These are phyloP conservation scores for Keithomyces neogunnii DNA, from an alignment of 2,329 filamentous ascomycete species.

Conservation along the genomic window DNA sequence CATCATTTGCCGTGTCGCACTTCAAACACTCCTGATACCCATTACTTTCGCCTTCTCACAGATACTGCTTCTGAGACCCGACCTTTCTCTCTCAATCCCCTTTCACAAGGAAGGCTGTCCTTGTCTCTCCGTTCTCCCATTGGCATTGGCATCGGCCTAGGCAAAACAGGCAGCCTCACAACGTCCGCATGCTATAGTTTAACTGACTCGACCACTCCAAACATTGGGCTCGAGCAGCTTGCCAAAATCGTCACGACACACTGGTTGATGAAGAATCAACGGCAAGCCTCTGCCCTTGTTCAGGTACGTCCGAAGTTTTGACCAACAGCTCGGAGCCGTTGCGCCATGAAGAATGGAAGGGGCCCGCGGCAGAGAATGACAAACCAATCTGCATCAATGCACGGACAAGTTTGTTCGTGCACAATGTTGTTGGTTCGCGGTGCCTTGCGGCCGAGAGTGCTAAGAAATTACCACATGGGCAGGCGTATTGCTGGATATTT, in stretches of 20 bases:
- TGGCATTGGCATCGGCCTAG: too few relatives aligned
- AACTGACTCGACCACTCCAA: too few relatives aligned
- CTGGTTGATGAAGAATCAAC: not conserved
- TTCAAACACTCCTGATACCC: not conserved
- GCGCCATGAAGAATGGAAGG: not conserved
- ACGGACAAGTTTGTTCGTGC: not conserved
- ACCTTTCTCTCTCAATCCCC: not conserved
- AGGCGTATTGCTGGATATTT: not conserved
- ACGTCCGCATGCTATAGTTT: too few relatives aligned
- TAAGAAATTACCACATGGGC: not conserved
- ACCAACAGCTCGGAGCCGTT: not conserved
- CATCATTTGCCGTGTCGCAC: slow-evolving; percentile 4
- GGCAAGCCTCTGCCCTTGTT: not conserved
- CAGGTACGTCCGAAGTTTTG: not conserved
- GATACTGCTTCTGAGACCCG: not conserved
- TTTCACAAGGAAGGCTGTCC: not conserved
- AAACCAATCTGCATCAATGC: not conserved
- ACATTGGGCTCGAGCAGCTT: too few relatives aligned
- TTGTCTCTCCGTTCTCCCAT: too few relatives aligned
- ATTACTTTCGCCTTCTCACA: not conserved
- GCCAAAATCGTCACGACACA: too few relatives aligned
- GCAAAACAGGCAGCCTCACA: too few relatives aligned
- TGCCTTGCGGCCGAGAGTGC: not conserved
- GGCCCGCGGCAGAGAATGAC: not conserved
- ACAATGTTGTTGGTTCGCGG: not conserved